Conservation (phyloP, 805 yeast species). For the Jamesozyma piceae region DNA sequence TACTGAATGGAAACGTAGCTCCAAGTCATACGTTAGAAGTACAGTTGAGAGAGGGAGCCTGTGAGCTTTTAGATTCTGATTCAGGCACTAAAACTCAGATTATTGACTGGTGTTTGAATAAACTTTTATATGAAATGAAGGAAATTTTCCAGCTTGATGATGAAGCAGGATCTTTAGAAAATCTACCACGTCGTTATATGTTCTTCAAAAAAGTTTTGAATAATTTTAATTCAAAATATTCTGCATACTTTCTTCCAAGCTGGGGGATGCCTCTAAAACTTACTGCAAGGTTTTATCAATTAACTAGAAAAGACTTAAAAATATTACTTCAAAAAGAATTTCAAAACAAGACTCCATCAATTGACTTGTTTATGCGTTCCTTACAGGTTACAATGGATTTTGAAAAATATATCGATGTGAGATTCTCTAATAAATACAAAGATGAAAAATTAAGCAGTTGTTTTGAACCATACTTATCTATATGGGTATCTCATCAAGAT, state of each 20-base stretch:
- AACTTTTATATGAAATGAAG: conserved; percentile 62
- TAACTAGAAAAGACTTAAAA: conserved; percentile 60
- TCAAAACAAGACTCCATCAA: conserved; percentile 37
- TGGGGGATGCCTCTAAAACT: conserved; percentile 68
- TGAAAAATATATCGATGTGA: conserved; percentile 61
- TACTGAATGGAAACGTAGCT: conserved; percentile 6
- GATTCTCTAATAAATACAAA: conserved; percentile 41
- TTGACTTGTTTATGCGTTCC: conserved; percentile 57
- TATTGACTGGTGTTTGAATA: conserved; percentile 60
- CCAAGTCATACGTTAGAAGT: conserved; percentile 10
- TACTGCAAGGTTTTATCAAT: conserved; percentile 51
- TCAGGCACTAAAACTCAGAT: conserved; percentile 47
- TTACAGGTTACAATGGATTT: conserved; percentile 75
- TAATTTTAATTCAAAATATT: conserved; percentile 44
- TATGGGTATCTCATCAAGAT: conserved; percentile 87
- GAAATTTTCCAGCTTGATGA: conserved; percentile 69
- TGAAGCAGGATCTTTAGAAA: conserved; percentile 93
- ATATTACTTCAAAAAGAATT: conserved; percentile 40
- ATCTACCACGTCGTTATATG: conserved; percentile 68
- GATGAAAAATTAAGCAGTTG: conserved; percentile 45
- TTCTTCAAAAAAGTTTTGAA: conserved; percentile 67
- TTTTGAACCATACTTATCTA: conserved; percentile 74
- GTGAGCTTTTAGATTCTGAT: conserved; percentile 58
- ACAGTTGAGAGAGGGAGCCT: conserved; percentile 47
- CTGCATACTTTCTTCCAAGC: conserved; percentile 49